phyloP scores from a whole-genome alignment of 2,329 filamentous ascomycete genomes.

The Herpomyces periplanetae region DNA sequence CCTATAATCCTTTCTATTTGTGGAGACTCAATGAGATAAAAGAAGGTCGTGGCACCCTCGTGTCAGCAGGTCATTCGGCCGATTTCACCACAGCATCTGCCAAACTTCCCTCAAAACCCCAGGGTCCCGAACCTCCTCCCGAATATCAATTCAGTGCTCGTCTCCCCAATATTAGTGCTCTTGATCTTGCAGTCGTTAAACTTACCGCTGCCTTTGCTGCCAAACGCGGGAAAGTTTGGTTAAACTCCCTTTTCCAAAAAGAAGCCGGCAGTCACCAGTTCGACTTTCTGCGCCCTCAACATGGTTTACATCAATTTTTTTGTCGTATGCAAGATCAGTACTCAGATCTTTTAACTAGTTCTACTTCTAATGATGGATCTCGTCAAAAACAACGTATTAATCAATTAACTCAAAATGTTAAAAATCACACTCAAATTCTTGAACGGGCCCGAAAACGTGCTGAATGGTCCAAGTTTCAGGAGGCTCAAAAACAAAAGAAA shows the following conservation, averaged over 20 bases:
- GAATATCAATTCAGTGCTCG: constrained; percentile 76
- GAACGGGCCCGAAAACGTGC: constrained; percentile 46
- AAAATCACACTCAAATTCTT: constrained; percentile 41
- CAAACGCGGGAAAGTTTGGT: constrained; percentile 61
- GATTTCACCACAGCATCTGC: constrained; percentile 15
- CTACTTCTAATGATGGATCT: constrained; percentile 25
- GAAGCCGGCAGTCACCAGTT: constrained; percentile 78
- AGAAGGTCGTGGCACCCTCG: constrained; percentile 36
- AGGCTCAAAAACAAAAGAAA: constrained; percentile 48
- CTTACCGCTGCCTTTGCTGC: constrained; percentile 69
- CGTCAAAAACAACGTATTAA: constrained; percentile 28
- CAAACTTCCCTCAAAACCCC: constrained; percentile 19
- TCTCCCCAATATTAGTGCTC: constrained; percentile 85
- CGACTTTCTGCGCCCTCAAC: constrained; percentile 72
- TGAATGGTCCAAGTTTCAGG: constrained; percentile 50
- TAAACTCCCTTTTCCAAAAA: constrained; percentile 54
- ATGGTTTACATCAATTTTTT: constrained; percentile 87
- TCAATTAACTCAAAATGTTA: constrained; percentile 29
- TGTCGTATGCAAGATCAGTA: constrained; percentile 76
- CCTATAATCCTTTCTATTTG: constrained; percentile 54
- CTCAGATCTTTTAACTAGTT: constrained; percentile 27
- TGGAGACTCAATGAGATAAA: constrained; percentile 66
- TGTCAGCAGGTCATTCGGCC: constrained; percentile 30
- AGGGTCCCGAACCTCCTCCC: constrained; percentile 45
- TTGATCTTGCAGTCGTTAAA: constrained; percentile 33